Evolutionary conservation across 2,329 filamentous ascomycete genomes (phyloP).

Genomic region (Coniochaeta sp.): DNA sequence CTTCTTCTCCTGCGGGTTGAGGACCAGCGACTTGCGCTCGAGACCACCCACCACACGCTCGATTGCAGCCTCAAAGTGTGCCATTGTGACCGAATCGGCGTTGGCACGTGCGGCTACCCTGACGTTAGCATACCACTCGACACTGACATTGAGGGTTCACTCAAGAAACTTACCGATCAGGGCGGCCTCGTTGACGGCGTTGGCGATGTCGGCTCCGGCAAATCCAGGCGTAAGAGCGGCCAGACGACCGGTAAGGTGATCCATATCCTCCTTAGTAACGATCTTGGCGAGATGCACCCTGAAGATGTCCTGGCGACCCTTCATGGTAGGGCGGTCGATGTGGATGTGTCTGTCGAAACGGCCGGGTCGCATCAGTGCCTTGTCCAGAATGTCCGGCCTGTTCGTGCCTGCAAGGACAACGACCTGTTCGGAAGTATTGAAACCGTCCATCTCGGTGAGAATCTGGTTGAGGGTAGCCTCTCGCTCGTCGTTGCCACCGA

Average conservation of each 20-base stretch:
- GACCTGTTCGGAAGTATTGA: constrained; percentile 94
- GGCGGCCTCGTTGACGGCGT: constrained; percentile 96
- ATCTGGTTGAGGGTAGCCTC: constrained; percentile 98
- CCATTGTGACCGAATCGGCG: constrained; percentile 75
- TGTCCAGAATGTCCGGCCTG: constrained; percentile 87
- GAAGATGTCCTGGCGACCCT: constrained; percentile 93
- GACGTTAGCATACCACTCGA: constrained; percentile 28
- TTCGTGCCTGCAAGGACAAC: constrained; percentile 97
- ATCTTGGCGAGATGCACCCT: constrained; percentile 91
- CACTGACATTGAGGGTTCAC: not conserved
- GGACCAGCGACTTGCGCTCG: constrained; percentile 93
- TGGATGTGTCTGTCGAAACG: constrained; percentile 95
- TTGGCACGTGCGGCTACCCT: constrained; percentile 69
- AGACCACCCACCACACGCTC: constrained; percentile 94
- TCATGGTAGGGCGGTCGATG: constrained; percentile 94
- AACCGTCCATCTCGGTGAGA: constrained; percentile 97
- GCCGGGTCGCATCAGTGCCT: constrained; percentile 91
- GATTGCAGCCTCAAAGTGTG: constrained; percentile 94
- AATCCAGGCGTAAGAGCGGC: constrained; percentile 93
- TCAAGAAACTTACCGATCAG: constrained; percentile 66
- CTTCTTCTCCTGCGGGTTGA: constrained; percentile 84
- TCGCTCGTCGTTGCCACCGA: constrained; percentile 92
- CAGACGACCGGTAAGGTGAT: constrained; percentile 80
- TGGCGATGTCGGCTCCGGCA: constrained; percentile 95
- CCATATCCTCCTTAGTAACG: constrained; percentile 82